Conservation (phyloP, 2,329 filamentous ascomycete species). For the Chaetomiaceae sp. region DNA sequence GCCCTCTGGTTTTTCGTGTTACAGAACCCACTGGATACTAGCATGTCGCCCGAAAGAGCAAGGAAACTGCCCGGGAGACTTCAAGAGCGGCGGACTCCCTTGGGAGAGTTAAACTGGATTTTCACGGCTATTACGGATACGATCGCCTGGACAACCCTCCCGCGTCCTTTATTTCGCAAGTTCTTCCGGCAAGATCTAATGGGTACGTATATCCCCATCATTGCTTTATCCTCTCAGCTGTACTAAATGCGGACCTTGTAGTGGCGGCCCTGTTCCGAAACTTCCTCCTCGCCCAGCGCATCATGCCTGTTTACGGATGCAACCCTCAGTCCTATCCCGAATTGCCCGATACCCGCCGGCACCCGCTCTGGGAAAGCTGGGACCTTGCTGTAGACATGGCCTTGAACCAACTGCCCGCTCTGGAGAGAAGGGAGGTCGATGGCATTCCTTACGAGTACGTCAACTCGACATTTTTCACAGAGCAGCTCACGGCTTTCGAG, state of each 20-base stretch:
- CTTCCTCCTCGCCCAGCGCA: slow-evolving; percentile 86
- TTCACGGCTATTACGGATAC: slow-evolving; percentile 99
- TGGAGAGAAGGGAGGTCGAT: slow-evolving; percentile 73
- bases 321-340: slow-evolving; percentile 88
- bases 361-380: slow-evolving; percentile 96
- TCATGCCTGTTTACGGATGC: slow-evolving; percentile 96
- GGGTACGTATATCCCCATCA: slow-evolving; percentile 33
- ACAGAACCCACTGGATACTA: slow-evolving; percentile 72
- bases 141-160: slow-evolving; percentile 94
- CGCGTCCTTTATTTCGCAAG: slow-evolving; percentile 87
- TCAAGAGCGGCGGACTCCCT: slow-evolving; percentile 85
- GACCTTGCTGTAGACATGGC: slow-evolving; percentile 96
- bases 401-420: slow-evolving; percentile 77
- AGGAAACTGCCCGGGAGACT: slow-evolving; percentile 86
- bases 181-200: slow-evolving; percentile 96
- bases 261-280: slow-evolving; percentile 97
- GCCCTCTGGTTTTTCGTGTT: slow-evolving; percentile 94
- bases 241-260: neutral
- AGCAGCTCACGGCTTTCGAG: slow-evolving; percentile 95
- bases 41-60: slow-evolving; percentile 73
- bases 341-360: slow-evolving; percentile 91
- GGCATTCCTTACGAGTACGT: slow-evolving; percentile 83
- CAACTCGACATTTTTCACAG: slow-evolving; percentile 93
- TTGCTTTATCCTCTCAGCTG: neutral
- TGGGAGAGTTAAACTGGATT: slow-evolving; percentile 98